These are phyloP conservation scores for Paraconiothyrium brasiliense DNA, from an alignment of 2,329 filamentous ascomycete genomes.

Conservation along the genomic window DNA sequence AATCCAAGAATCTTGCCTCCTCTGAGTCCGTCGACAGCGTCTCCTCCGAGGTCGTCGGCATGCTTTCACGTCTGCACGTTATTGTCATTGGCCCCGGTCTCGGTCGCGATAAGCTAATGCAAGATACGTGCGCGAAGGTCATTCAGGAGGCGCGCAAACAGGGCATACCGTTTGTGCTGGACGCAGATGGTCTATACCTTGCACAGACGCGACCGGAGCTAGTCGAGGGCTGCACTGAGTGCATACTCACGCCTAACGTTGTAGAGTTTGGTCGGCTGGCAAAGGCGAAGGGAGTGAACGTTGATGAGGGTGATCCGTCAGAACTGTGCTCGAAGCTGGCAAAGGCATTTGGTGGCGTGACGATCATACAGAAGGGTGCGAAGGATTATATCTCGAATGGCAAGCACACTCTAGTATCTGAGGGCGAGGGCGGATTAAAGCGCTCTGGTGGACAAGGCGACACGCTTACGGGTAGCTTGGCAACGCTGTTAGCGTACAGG, in stretches of 20 bases:
- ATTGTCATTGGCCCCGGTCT: slow-evolving; percentile 93
- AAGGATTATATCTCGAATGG: slow-evolving; percentile 88
- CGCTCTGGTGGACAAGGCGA: slow-evolving; percentile 94
- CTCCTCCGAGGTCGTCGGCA: slow-evolving; percentile 74
- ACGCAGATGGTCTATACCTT: slow-evolving; percentile 86
- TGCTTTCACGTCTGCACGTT: slow-evolving; percentile 88
- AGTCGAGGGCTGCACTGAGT: slow-evolving; percentile 81
- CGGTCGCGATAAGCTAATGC: slow-evolving; percentile 89
- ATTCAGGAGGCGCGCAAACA: slow-evolving; percentile 78
- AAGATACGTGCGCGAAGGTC: slow-evolving; percentile 81
- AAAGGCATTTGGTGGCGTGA: slow-evolving; percentile 82
- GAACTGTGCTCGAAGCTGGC: slow-evolving; percentile 76
- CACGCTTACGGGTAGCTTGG: slow-evolving; percentile 88
- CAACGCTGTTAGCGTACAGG: slow-evolving; percentile 88
- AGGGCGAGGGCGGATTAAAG: slow-evolving; percentile 84
- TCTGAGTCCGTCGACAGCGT: slow-evolving; percentile 70
- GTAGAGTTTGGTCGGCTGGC: slow-evolving; percentile 89
- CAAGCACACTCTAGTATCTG: slow-evolving; percentile 75
- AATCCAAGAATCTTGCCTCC: slow-evolving; percentile 67
- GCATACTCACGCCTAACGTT: slow-evolving; percentile 92
- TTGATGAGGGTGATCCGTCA: slow-evolving; percentile 59
- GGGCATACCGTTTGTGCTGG: slow-evolving; percentile 82
- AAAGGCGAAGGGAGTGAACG: slow-evolving; percentile 75
- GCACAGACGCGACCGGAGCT: slow-evolving; percentile 79
- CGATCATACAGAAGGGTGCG: slow-evolving; percentile 87